Evolutionary conservation across 2,329 filamentous ascomycete species (phyloP), one percentile per base, ranked within the genome.

Genomic region (Lanzia echinophila): DNA sequence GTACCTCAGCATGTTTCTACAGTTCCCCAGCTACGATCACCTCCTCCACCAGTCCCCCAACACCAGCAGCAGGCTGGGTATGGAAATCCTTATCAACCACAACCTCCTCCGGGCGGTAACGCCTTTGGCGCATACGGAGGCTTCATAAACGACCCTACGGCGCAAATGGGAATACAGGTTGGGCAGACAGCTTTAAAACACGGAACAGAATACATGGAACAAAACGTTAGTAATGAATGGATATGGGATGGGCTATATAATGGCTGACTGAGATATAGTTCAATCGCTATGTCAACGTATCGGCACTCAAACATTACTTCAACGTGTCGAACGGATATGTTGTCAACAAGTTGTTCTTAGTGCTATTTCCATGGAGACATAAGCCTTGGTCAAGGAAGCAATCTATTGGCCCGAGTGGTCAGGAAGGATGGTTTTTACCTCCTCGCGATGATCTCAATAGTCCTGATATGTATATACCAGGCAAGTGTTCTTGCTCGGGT

Each of bases 281-380:
- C 65, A 86, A 85, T 65, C 82, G 84, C 71, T 96, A 92, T 73
- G 85, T 99, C 72, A 96, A 91, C 67, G 87, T 97, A 63, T 86
- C 87, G 13, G 89, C 90, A 17, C 79, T 99, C 43, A 99, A 99
- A 73, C 94, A 96, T 74, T 99, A 97, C 79, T 99, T 99, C 77
- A 96, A 97, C 73, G 94, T 99, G 60, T 95, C 91, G 62, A 99
- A 99, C 77, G 88, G 83, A 56, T 99, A 99, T 72, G 94, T 99
- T 68, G 78, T 95, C 68, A 90, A 86, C 73, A 99, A 99, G 73
- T 79, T 99, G 56, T 83, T 87, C 68, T 82, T 99, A 56, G 92
- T 99, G 56, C 84, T 99, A 57, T 96, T 97, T 72, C 94, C 94
- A 51, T 99, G 94, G 92, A 82, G 92, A 63, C 95, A 99, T 72